Conservation (phyloP, 2,329 filamentous ascomycete species). For the Orbilia brochopaga region DNA sequence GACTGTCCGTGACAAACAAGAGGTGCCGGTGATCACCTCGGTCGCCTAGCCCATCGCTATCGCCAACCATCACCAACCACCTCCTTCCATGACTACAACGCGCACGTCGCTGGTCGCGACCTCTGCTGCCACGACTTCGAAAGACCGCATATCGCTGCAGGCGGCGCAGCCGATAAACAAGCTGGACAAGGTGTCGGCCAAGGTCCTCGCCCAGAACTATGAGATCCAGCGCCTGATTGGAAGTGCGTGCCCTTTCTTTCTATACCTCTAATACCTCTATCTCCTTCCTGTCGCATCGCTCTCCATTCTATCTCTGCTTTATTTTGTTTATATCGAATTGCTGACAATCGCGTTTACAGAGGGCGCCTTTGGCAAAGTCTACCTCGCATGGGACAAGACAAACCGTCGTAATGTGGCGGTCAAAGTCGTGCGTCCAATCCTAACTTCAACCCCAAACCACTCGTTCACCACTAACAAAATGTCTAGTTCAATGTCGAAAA, state of each 20-base stretch:
- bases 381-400: constrained; percentile 18
- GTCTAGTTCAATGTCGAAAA: constrained; percentile 1
- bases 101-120: not conserved
- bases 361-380: constrained; percentile 39
- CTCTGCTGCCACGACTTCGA: not conserved
- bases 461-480: no score
- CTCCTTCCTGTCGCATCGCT: not conserved
- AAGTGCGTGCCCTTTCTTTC: not conserved
- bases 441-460: not conserved
- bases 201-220: not conserved
- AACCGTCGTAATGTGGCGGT: constrained; percentile 24
- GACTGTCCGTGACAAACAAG: not conserved
- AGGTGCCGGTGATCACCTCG: not conserved
- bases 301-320: not conserved
- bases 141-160: not conserved
- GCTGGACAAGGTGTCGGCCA: not conserved
- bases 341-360: not conserved
- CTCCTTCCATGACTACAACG: not conserved
- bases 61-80: no score
- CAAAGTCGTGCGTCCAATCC: constrained; percentile 26
- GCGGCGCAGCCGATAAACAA: not conserved
- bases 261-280: no score
- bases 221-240: not conserved
- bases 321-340: not conserved
- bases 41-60: not conserved